Base-by-base conservation (phyloP, 768 basidiomycete genomes). In the Boletus bicolor region DNA sequence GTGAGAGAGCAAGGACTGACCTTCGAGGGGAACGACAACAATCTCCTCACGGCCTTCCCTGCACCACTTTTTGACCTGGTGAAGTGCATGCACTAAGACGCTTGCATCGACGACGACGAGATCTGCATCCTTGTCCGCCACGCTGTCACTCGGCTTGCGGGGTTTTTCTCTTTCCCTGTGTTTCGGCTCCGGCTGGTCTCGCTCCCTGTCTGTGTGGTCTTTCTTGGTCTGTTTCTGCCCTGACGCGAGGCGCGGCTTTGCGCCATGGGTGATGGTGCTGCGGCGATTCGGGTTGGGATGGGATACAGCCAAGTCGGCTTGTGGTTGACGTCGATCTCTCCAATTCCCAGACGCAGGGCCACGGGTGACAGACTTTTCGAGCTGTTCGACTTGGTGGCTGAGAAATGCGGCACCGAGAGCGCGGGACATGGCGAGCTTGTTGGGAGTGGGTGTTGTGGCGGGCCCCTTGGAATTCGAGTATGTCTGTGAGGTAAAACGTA, bases 331-430 rank as follows among this genome's bases (percentile, higher is more conserved):
- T 65, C 67, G 77, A 53, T 82, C 82, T 58, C 86, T 76, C 86
- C 86, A 87, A 59, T 84, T 86, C 0, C 79, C 81, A 2, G 80
- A 78, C 8, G 77, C 73, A 17, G 79, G 73, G 7, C 79, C 80
- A 35, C 75, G 76, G 4, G 77, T 74, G 19, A 91, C 86, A 0
- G 85, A 77, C 71, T 87, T 87, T 75, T 93, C 91, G 51, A 93
- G 84, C 65, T 92, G 87, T 62, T 92, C 89, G 43, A 93, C 91
- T 64, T 93, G 90, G 63, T 93, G 91, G 59, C 81, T 87, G 56
- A 93, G 80, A 68, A 92, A 92, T 3, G 91, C 91, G 30, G 91
- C 90, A 19, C 91, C 91, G 38, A 93, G 82, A 1, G 91, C 91
- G 58, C 85, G 82, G 53, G 91, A 92, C 88, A 93, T 89, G 54